Conservation (phyloP, 495 filamentous ascomycete genomes). For the Lophium mytilinum region DNA sequence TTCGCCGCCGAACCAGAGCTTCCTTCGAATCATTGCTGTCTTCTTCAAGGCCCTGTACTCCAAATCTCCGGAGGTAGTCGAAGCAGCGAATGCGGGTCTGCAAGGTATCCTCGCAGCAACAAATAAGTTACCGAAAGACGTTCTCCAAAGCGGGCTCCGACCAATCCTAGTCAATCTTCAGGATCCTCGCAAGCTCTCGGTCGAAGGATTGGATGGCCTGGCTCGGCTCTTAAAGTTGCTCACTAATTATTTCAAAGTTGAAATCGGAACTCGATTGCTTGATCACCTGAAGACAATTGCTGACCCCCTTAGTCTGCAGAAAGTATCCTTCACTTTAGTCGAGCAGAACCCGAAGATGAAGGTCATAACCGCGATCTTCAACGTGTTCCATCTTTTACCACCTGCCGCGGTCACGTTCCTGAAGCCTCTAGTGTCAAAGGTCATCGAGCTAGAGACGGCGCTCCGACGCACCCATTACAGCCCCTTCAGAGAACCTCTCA, state of each 20-base stretch:
- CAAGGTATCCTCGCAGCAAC: conserved; percentile 76
- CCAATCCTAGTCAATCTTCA: conserved; percentile 94
- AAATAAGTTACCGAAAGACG: conserved; percentile 88
- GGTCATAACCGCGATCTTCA: conserved; percentile 85
- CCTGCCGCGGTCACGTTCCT: conserved; percentile 85
- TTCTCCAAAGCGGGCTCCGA: conserved; percentile 86
- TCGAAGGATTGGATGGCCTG: conserved; percentile 83
- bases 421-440: conserved; percentile 76
- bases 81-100: conserved; percentile 83
- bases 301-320: conserved; percentile 68
- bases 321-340: conserved; percentile 85
- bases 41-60: conserved; percentile 98
- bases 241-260: conserved; percentile 98
- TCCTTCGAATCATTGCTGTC: conserved; percentile 79
- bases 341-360: conserved; percentile 89
- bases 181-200: conserved; percentile 82
- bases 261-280: conserved; percentile 83
- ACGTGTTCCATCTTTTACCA: conserved; percentile 92
- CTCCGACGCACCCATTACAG: conserved; percentile 85
- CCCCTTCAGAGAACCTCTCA: conserved; percentile 85
- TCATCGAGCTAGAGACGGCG: conserved; percentile 78
- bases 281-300: conserved; percentile 91
- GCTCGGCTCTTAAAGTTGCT: conserved; percentile 79
- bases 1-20: conserved; percentile 58
- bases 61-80: conserved; percentile 81